Evolutionary conservation across 352 stramenopile genomes (phyloP), one percentile per base, ranked within the genome.

Genomic region (Blastocystis sp.): DNA sequence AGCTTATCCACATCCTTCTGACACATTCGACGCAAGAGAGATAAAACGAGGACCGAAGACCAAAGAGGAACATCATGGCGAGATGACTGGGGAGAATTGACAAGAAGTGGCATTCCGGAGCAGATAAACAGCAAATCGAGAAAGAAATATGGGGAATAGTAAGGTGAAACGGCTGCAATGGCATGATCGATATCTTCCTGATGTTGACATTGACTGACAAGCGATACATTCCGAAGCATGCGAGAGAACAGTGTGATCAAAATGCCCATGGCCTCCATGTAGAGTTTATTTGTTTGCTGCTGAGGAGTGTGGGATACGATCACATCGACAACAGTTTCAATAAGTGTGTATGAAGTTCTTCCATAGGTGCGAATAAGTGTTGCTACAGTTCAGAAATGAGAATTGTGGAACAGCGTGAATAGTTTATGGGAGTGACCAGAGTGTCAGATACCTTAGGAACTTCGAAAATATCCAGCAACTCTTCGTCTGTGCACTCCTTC

Each of bases 251-350:
- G 41, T 6, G 68, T 79, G 18, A 79, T 26, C 1, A 79, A 47
- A 43, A 79, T 59, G 41, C 68, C 68, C 11, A 79, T 3, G 7
- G 68, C 68, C 26, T 79, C 68, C 68, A 79, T 79, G 50, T 79
- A 79, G 18, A 79, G 8, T 61, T 79, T 79, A 47, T 79, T 79
- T 7, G 68, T 79, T 79, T 79, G 68, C 68, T 79, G 68, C 68
- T 79, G 68, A 18, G 68, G 68, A 1, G 68, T 62, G 23, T 79
- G 68, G 6, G 68, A 79, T 8, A 79, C 68, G 41, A 79, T 79
- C 15, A 79, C 68, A 56, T 79, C 68, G 13, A 79, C 68, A 6
- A 79, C 50, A 9, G 68, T 79, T 50, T 79, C 68, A n/a, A 79
- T 61, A 18, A 79, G 68, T 20, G 47, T 20, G 50, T 55, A 79